phyloP scores from a whole-genome alignment of 495 filamentous ascomycete genomes.

The Penicillium antarcticum region DNA sequence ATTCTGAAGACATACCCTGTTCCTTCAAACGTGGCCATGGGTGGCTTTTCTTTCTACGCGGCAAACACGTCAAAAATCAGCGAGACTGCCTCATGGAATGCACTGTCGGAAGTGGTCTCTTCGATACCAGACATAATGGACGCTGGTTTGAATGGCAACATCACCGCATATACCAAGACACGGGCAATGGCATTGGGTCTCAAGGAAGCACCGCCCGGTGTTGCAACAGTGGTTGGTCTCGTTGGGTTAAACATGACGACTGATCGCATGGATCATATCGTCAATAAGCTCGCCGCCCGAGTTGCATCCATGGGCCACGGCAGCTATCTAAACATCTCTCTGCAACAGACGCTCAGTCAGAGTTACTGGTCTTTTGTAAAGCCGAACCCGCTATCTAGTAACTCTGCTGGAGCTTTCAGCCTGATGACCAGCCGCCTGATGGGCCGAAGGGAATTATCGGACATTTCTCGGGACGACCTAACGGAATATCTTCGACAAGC shows the following conservation, averaged over 20 bases:
- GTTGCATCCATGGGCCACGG: not conserved
- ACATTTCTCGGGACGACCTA: slow-evolving; percentile 1
- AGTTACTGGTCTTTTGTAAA: slow-evolving; percentile 6
- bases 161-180: not conserved
- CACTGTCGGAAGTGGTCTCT: slow-evolving; percentile 32
- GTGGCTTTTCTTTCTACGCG: slow-evolving; percentile 24
- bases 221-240: not conserved
- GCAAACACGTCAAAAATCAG: slow-evolving; percentile 25
- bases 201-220: not conserved
- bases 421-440: slow-evolving; percentile 20
- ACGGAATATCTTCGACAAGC: slow-evolving; percentile 1
- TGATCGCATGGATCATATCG: slow-evolving; percentile 4
- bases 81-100: slow-evolving; percentile 39
- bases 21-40: slow-evolving; percentile 20
- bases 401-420: slow-evolving; percentile 5
- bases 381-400: not conserved
- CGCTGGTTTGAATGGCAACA: slow-evolving; percentile 5
- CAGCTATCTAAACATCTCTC: not conserved
- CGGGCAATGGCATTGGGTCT: not conserved
- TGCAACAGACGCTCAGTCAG: not conserved
- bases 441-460: slow-evolving; percentile 18
- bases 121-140: slow-evolving; percentile 42
- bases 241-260: slow-evolving; percentile 8
- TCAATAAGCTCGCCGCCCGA: slow-evolving; percentile 2
- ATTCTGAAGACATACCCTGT: slow-evolving; percentile 40